Percentiles rank a stretch among this genome's conserved stretches.
phyloP scores from a whole-genome alignment of 495 filamentous ascomycete species.

The Xylaria curta region DNA sequence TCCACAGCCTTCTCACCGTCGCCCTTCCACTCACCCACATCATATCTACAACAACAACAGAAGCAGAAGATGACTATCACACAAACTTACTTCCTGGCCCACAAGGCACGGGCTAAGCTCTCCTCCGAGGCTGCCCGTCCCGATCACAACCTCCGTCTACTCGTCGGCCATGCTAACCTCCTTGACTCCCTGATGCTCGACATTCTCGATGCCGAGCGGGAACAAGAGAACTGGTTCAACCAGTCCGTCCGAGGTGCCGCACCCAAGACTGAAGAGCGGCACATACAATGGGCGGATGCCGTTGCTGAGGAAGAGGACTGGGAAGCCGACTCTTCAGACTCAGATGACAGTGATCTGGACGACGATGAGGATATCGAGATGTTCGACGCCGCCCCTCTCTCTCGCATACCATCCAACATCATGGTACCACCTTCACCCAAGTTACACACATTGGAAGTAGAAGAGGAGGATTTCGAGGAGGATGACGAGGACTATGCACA shows the following conservation, averaged over 20 bases:
- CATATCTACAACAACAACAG: conserved; percentile 35
- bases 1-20: conserved; percentile 34
- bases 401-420: conserved; percentile 50
- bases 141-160: conserved; percentile 91
- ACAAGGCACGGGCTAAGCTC: conserved; percentile 95
- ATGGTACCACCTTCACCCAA: conserved; percentile 36
- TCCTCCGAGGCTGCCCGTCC: conserved; percentile 83
- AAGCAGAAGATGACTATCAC: conserved; percentile 86
- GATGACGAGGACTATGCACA: conserved; percentile 75
- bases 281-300: conserved; percentile 88
- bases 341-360: conserved; percentile 59
- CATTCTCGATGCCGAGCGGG: conserved; percentile 89
- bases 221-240: conserved; percentile 99
- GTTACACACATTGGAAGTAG: conserved; percentile 44
- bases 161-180: conserved; percentile 97
- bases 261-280: conserved; percentile 63
- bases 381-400: conserved; percentile 55
- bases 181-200: conserved; percentile 96
- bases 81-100: conserved; percentile 96
- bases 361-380: conserved; percentile 60
- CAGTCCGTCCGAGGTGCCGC: conserved; percentile 81
- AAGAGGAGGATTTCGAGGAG: conserved; percentile 64
- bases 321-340: conserved; percentile 69
- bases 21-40: conserved; percentile 40
- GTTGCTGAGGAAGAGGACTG: conserved; percentile 76